Conservation (phyloP, 1,284 basidiomycete species). For the Gastroboletus turbinatus region DNA sequence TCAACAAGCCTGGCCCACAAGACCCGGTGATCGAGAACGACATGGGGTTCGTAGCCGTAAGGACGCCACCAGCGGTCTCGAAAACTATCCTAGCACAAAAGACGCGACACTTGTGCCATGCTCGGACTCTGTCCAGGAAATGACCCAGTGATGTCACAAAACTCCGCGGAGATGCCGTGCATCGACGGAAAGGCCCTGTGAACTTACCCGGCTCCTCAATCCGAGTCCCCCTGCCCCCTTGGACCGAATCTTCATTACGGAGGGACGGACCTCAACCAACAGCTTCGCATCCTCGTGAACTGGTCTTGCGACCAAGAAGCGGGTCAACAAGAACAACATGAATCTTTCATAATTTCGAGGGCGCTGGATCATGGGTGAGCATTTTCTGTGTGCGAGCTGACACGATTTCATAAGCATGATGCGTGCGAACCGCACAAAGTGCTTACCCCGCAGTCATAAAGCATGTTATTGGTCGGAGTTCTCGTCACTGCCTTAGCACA, state of each 20-base stretch:
- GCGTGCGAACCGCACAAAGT: slow-evolving; percentile 22
- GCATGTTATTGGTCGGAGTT: slow-evolving; percentile 1
- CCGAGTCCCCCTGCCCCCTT: slow-evolving; percentile 11
- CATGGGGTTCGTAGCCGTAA: slow-evolving; percentile 3
- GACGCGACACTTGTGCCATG: slow-evolving; percentile 1
- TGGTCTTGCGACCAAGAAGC: slow-evolving; percentile 9
- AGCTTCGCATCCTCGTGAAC: slow-evolving; percentile 15
- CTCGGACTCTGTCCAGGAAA: slow-evolving; percentile 11
- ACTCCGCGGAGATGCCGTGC: slow-evolving; percentile 29
- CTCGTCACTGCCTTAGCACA: background rate
- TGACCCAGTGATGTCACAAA: slow-evolving; percentile 2
- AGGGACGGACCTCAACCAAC: slow-evolving; percentile 9
- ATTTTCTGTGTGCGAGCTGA: background rate
- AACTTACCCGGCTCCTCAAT: slow-evolving; percentile 16
- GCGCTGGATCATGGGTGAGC: background rate
- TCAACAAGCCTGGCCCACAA: slow-evolving; percentile 16
- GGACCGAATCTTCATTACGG: slow-evolving; percentile 25
- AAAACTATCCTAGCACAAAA: background rate
- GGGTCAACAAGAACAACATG: background rate
- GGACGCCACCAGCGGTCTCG: slow-evolving; percentile 3
- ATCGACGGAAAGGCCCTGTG: slow-evolving; percentile 14
- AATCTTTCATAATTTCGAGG: slow-evolving; percentile 5
- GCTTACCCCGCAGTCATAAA: slow-evolving; percentile 29
- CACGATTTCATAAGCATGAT: background rate
- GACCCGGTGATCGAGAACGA: slow-evolving; percentile 1